Percentiles rank a stretch among this genome's conserved stretches.
Conservation (phyloP, 2,329 filamentous ascomycete genomes). For the Claviceps maximensis region DNA sequence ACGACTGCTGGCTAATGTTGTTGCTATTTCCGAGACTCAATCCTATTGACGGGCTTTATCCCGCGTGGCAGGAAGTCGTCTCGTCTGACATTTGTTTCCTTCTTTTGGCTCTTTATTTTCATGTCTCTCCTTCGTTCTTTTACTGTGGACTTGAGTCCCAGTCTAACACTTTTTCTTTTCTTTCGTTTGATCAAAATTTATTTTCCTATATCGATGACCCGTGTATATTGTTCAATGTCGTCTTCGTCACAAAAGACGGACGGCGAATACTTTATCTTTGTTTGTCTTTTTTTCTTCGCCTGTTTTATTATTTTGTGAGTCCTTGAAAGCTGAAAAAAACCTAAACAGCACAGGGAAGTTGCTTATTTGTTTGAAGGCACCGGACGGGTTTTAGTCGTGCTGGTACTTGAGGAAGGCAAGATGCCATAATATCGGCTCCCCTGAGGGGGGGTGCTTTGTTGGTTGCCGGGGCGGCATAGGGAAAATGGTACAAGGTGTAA, state of each 20-base stretch:
- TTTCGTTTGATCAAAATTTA: background rate
- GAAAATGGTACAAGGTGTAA: no score
- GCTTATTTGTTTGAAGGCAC: background rate
- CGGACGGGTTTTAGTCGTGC: background rate
- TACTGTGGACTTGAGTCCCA: background rate
- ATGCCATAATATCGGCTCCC: background rate
- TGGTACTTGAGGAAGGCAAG: background rate
- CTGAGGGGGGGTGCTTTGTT: background rate
- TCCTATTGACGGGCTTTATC: background rate
- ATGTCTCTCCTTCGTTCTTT: background rate
- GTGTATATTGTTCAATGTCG: constrained; percentile 20
- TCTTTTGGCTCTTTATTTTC: constrained; percentile 1
- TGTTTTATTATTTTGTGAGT: background rate
- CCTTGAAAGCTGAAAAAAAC: background rate
- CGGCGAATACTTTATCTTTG: constrained; percentile 3
- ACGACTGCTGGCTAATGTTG: constrained; percentile 24
- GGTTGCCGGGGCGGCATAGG: no score
- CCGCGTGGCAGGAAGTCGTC: constrained; percentile 1
- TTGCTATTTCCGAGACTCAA: constrained; percentile 9
- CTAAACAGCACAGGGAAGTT: background rate
- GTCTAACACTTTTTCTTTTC: constrained; percentile 1
- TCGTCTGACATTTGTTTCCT: constrained; percentile 5
- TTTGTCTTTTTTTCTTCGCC: background rate
- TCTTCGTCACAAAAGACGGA: constrained; percentile 16
- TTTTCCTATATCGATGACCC: constrained; percentile 7